Evolutionary conservation across 164 flowering plant species (phyloP), one percentile per base, ranked within the genome.

Genomic region (Nelumbo lutea): DNA sequence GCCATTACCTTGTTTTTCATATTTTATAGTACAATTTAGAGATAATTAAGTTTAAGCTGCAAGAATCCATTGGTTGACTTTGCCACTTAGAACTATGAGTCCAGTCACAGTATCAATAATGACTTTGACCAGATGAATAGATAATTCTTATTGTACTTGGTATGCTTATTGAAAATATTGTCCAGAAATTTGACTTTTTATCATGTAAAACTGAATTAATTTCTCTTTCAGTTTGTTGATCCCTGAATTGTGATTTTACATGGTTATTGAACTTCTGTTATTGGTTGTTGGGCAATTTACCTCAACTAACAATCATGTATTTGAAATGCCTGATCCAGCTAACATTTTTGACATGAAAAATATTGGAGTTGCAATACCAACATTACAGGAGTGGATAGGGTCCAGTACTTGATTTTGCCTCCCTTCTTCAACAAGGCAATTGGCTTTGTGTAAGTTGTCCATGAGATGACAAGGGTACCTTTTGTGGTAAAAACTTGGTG

Each of bases 271-370:
- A 27, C 27, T 27, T 27, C 27, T 27, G 27, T 27, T 27, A 27
- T 27, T 27, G 27, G 27, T 27, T 27, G 27, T 27, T 27, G 27
- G 27, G 27, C 27, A 27, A 27, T 27, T 27, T 27, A 27, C 27
- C 27, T 27, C 27, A 53, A 53, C 57, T 11, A 11, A 10, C 14
- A 15, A 53, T 53, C 14, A 53, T 3, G 4, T 53, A 8, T 47
- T n/a, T 15, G 53, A 2, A 3, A 69, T 69, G 46, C 66, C 3
- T 76, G 71, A 27, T 73, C 43, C 90, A 91, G 95, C 90, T 55
- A 91, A 91, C 67, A 76, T 89, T 59, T 67, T 70, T 38, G 97
- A 91, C 84, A 91, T 88, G 95, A 87, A 59, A 64, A 91, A 89
- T 38, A 45, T 89, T 14, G 93, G 90, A 74, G 91, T 91, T 11